Evolutionary conservation across 306 rosid species (phyloP), one percentile per base, ranked within the genome.

Genomic region (Glycyrrhiza uralensis): DNA sequence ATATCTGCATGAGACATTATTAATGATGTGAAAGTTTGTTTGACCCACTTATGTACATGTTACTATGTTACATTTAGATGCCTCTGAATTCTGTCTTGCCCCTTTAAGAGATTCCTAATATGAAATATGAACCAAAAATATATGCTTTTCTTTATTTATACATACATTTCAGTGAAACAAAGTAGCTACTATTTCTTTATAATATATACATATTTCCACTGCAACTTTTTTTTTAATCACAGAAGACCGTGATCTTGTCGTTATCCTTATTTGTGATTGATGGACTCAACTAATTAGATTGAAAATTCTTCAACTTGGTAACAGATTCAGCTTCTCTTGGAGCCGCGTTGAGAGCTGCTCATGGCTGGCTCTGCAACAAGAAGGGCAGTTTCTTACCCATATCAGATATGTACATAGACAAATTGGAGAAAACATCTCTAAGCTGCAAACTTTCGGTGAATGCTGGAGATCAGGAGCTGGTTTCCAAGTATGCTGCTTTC

Each of bases 321-420:
- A 70, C 87, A 94, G 99, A 94, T 91, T 94, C 99, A 3, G 97
- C 99, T 49, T 94, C 97, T 2, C 86, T 94, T 8, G 99, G 99
- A 83, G 99, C 96, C 60, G 97, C 99, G 3, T 38, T 91, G 84
- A 89, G 99, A 79, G 99, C 96, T 28, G 96, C 99, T 12, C 99
- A 94, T 79, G 99, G 99, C 4, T 94, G 92, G 96, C 71, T 87
- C 0, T 94, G 99, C 89, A 72, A 51, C 66, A 68, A 82, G 39
- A 78, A 85, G 75, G 97, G 97, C 2, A 58, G 84, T 49, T 89
- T 85, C 72, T 66, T 94, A 65, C 91, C 96, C 5, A 87, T 91
- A 69, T 82, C 91, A 7, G 19, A 30, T 38, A 65, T 94, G 86
- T 94, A 91, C 71, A 77, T 79, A 83, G 85, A 85, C 77, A 89